Conservation (phyloP, 169 alveolate genomes). For the Perkinsus marinus region DNA sequence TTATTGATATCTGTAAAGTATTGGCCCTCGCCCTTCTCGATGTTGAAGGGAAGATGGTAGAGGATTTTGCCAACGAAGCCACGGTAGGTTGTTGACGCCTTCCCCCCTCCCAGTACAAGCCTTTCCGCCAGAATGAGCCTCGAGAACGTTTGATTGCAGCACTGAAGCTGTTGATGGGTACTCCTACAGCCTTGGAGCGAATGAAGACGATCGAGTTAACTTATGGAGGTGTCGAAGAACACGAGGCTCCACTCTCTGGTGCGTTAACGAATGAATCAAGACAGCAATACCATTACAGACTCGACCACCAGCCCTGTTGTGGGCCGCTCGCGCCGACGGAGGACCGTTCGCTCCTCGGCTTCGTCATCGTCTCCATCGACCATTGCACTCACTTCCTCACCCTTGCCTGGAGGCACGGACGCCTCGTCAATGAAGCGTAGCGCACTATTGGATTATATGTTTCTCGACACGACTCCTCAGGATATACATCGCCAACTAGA, state of each 20-base stretch:
- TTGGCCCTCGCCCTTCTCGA: neutral
- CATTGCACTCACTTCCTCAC: neutral
- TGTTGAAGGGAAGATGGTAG: no score
- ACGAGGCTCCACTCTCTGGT: neutral
- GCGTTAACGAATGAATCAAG: no score
- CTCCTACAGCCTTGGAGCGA: neutral
- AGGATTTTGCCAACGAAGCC: no score
- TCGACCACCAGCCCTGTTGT: neutral
- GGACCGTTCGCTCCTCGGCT: neutral
- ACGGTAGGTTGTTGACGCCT: no score
- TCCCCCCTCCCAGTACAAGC: no score
- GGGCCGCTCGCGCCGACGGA: neutral
- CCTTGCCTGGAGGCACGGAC: neutral
- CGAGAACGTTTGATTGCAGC: neutral
- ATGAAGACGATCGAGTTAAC: neutral
- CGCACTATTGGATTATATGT: neutral
- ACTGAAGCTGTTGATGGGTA: neutral
- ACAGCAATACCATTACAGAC: neutral
- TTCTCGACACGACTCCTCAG: neutral
- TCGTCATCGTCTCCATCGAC: neutral
- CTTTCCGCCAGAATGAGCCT: no score
- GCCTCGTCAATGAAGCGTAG: neutral
- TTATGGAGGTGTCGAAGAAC: neutral
- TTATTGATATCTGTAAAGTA: neutral
- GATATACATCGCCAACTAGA: neutral